Base-by-base conservation (phyloP, 2,329 filamentous ascomycete genomes). In the Arachnomyces sp. region DNA sequence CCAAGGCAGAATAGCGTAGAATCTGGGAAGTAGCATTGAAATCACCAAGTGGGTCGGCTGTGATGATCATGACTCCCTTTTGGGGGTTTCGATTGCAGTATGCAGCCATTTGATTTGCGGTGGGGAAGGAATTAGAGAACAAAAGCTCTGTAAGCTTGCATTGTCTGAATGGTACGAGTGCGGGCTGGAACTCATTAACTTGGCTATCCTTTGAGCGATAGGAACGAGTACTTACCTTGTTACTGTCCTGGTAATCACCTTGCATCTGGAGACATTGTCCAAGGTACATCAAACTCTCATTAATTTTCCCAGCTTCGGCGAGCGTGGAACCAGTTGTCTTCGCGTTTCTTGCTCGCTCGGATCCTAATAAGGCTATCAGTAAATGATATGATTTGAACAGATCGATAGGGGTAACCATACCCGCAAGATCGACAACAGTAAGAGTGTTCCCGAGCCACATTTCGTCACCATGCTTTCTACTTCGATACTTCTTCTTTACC, bases 1-100 rank as follows among this genome's bases (percentile, higher is more conserved):
- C 92, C 3, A 98, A 74, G 0, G 92, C 90, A 15, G 86, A 92
- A 65, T 98, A 98, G 13, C 90, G 81, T 1, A 98, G 71, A 45
- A 98, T 96, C 57, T 96, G 92, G 4, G 86, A 93, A 0, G 92
- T 98, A 9, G 92, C 88, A 57, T 96, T 96, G 69, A 89, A 95
- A 61, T 98, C 92, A 29, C 92, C 90, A 9, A 84, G 66, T 0
- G 92, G 86, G 55, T 98, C 90, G 2, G 90, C 92, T 0, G 90
- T 94, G 12, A 96, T 90, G 42, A 98, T 84, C 89, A 98, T 96
- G 53, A 94, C 79, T 1, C 82, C 89, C 54, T 84, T 89, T 58
- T 96, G 92, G 0, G 87, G 84, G 47, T 79, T 77, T 12, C 81
- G 77, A 11, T 73, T 69, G 61, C 56, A 51, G 14, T 56, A 50